phyloP scores from a whole-genome alignment of 2,329 filamentous ascomycete species.

The Verticillium tricorpus region DNA sequence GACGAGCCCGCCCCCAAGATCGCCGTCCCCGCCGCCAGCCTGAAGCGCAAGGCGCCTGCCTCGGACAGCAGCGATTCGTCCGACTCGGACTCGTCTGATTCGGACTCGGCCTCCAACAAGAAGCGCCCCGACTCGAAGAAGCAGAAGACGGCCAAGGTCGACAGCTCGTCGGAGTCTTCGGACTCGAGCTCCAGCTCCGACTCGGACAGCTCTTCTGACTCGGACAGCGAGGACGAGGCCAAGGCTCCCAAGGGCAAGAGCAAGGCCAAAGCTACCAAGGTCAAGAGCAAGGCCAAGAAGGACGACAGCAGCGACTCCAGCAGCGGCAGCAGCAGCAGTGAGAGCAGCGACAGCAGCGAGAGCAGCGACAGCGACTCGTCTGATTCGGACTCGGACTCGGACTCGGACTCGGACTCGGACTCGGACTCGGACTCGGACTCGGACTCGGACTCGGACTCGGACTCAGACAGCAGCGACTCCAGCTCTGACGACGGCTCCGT shows the following conservation, averaged over 20 bases:
- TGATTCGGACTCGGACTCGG: constrained; percentile 21
- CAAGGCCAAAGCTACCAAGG: background rate
- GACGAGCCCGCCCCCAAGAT: constrained; percentile 1
- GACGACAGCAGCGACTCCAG: background rate
- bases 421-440: constrained; percentile 27
- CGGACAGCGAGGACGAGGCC: constrained; percentile 24
- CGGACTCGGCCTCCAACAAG: constrained; percentile 33
- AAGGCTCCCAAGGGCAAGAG: background rate
- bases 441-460: constrained; percentile 22
- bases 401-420: constrained; percentile 20
- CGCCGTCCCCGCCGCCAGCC: constrained; percentile 16
- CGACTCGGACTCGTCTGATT: constrained; percentile 24
- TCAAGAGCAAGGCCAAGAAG: background rate
- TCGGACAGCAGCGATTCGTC: constrained; percentile 18
- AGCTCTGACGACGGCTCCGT: constrained; percentile 31
- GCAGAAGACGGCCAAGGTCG: constrained; percentile 34
- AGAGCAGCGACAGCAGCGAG: constrained; percentile 9
- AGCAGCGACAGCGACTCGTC: constrained; percentile 23
- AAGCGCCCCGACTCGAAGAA: constrained; percentile 48
- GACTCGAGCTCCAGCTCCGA: constrained; percentile 23
- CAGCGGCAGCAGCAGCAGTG: constrained; percentile 25
- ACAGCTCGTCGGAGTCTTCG: constrained; percentile 25
- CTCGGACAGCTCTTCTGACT: constrained; percentile 31
- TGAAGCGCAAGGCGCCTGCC: constrained; percentile 37
- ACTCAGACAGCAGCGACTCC: constrained; percentile 28